phyloP scores from a whole-genome alignment of 1,284 basidiomycete genomes.

The Naganishia sp. region DNA sequence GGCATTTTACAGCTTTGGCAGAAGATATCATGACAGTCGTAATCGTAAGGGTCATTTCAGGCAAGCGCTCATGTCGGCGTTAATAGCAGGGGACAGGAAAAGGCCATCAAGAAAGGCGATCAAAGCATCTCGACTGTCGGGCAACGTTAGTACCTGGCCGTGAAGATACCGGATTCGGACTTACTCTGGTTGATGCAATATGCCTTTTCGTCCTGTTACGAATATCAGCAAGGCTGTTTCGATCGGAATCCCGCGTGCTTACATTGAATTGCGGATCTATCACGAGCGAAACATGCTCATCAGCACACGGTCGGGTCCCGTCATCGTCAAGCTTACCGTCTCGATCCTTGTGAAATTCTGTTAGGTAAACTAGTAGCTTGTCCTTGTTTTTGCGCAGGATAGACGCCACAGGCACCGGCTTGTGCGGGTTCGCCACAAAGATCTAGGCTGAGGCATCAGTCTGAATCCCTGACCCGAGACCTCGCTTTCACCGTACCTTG shows the following conservation, averaged over 20 bases:
- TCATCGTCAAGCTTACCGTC: conserved; percentile 63
- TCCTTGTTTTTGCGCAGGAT: conserved; percentile 94
- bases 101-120: neutral
- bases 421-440: conserved; percentile 99
- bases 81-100: neutral
- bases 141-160: neutral
- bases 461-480: neutral
- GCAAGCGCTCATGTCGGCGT: neutral
- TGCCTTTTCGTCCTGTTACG: conserved; percentile 82
- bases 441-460: conserved; percentile 60
- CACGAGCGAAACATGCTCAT: neutral
- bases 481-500: conserved; percentile 66
- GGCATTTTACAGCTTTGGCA: too few relatives aligned
- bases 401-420: conserved; percentile 87
- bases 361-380: conserved; percentile 83
- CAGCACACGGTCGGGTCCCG: neutral
- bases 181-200: conserved; percentile 85
- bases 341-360: conserved; percentile 96
- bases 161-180: conserved; percentile 18
- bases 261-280: conserved; percentile 90
- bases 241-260: conserved; percentile 39
- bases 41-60: neutral
- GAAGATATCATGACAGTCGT: too few relatives aligned
- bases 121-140: conserved; percentile 20
- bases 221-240: too few relatives aligned